Base-by-base conservation (phyloP, 169 alveolate genomes). In the Ichthyophthirius multifiliis region DNA sequence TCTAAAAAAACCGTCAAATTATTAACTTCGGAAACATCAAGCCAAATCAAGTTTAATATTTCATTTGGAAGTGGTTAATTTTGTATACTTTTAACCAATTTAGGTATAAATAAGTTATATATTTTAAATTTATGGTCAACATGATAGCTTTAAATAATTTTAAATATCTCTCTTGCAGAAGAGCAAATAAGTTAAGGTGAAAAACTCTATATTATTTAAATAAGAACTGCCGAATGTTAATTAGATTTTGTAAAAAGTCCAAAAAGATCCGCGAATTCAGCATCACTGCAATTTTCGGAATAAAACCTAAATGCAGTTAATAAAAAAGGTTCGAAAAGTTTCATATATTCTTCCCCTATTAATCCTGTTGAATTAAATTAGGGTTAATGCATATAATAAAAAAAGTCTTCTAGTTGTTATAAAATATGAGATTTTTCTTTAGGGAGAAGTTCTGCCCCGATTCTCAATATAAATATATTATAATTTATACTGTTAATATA, bases 371-470 rank as follows among this genome's bases (percentile, higher is more conserved):
- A 43, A 5, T 82, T 76, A 81, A 81, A 81, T 73, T 62, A 5
- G 12, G 48, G 64, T 67, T 81, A 43, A 37, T 81, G 67, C 76
- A 71, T 71, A 55, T 81, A 81, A 1, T 43, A 71, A 39, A 71
- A 71, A 62, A 71, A 81, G 62, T 81, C 86, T 16, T 73, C 55
- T 23, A 81, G 30, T 41, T 71, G 44, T 1, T 35, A 23, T 37
- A 81, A 15, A 16, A 81, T 55, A 55, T 81, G 76, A 32, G 65
- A 76, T 30, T 81, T 81, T 23, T 81, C 76, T 18, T 76, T 76
- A 20, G 86, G 76, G 18, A 48, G 65, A 4, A 81, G 31, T 81
- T 81, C 86, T 10, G 81, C 81, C 30, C 80, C 82, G n/a, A 81
- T 71, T 48, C 86, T 47, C 34, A 81, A 55, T 23, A 81, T 16